Conservation (phyloP, 1,284 basidiomycete species). For the Porodaedalea pini region DNA sequence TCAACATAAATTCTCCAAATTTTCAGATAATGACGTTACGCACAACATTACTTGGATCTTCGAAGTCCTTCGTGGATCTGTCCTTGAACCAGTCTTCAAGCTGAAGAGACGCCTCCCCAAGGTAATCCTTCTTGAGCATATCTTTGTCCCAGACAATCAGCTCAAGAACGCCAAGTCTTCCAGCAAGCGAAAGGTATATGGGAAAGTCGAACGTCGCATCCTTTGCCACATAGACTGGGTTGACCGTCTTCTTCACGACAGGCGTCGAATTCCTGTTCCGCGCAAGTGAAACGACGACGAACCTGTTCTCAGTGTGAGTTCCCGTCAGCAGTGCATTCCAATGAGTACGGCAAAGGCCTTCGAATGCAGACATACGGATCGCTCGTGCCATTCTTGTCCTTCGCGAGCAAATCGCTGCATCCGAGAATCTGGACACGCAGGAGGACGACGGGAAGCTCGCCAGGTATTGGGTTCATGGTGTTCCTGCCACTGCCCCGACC, state of each 20-base stretch:
- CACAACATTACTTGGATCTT: constrained; percentile 57
- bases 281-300: constrained; percentile 68
- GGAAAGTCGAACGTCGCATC: constrained; percentile 87
- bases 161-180: constrained; percentile 74
- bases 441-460: constrained; percentile 62
- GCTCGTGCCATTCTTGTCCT: constrained; percentile 62
- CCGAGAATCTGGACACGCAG: constrained; percentile 64
- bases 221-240: constrained; percentile 68
- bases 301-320: constrained; percentile 40
- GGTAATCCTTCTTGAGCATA: constrained; percentile 83
- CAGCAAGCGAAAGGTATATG: constrained; percentile 71
- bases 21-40: constrained; percentile 23
- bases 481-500: constrained; percentile 38
- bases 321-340: neutral
- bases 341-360: neutral
- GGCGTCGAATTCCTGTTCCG: constrained; percentile 71
- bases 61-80: constrained; percentile 45
- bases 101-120: constrained; percentile 81
- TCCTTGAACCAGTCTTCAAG: constrained; percentile 79
- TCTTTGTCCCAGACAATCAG: constrained; percentile 95
- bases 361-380: constrained; percentile 59
- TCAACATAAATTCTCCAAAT: constrained; percentile 2
- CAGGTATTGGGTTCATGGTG: constrained; percentile 48
- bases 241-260: constrained; percentile 75
- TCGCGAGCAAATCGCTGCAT: constrained; percentile 57